phyloP scores from a whole-genome alignment of 345 rosid species.

The Bruguiera gymnorhiza region DNA sequence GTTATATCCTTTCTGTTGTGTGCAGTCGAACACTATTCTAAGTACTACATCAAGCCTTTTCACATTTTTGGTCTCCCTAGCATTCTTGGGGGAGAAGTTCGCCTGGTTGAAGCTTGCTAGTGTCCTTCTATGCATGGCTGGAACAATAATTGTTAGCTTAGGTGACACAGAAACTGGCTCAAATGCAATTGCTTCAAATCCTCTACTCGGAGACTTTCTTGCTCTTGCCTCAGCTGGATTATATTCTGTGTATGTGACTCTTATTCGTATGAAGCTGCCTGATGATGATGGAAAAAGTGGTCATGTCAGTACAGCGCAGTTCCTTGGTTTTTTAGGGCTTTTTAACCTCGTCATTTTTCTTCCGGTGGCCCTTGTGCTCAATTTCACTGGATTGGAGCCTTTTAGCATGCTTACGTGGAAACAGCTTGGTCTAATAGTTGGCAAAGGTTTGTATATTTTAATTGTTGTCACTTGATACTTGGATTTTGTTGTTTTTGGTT shows the following conservation, averaged over 20 bases:
- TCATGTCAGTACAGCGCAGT: conserved; percentile 80
- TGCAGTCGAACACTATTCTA: conserved; percentile 92
- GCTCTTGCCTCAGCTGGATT: conserved; percentile 74
- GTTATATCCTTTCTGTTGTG: conserved; percentile 16
- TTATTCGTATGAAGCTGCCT: conserved; percentile 74
- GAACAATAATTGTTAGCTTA: conserved; percentile 81
- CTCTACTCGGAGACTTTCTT: conserved; percentile 75
- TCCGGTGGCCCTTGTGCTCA: conserved; percentile 68
- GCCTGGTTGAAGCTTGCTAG: conserved; percentile 84
- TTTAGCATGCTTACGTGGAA: conserved; percentile 51
- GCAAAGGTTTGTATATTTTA: conserved; percentile 57
- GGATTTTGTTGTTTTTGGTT: not conserved
- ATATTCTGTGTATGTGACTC: conserved; percentile 81
- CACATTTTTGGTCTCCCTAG: conserved; percentile 77
- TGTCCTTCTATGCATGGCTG: conserved; percentile 92
- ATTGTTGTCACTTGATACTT: not conserved
- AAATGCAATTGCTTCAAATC: conserved; percentile 51
- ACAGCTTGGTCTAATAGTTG: conserved; percentile 72
- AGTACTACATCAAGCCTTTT: conserved; percentile 91
- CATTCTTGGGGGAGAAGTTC: conserved; percentile 79
- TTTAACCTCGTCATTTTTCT: conserved; percentile 76
- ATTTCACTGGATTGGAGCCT: conserved; percentile 67
- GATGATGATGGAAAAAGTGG: conserved; percentile 75
- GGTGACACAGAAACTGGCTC: conserved; percentile 60
- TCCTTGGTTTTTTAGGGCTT: conserved; percentile 85